Evolutionary conservation across 2,329 filamentous ascomycete genomes (phyloP).

Genomic region (Raffaelea ambrosiae): DNA sequence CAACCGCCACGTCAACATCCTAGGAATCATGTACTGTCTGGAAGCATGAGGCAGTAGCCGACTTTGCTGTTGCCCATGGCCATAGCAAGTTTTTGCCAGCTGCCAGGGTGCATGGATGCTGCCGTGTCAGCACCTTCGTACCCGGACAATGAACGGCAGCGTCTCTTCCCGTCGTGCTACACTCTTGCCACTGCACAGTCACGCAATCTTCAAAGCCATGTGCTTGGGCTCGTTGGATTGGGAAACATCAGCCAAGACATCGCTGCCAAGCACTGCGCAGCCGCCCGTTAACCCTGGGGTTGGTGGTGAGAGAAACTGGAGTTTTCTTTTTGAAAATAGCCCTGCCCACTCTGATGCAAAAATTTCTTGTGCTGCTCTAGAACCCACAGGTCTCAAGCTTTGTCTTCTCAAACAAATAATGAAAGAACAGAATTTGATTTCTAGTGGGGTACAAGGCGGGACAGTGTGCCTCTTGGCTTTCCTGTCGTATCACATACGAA

Average conservation of each 20-base stretch:
- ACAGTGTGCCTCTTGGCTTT: too few relatives aligned
- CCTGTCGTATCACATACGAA: too few relatives aligned
- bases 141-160: constrained; percentile 14
- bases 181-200: constrained; percentile 48
- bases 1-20: too few relatives aligned
- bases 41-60: constrained; percentile 67
- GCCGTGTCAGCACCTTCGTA: constrained; percentile 36
- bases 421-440: too few relatives aligned
- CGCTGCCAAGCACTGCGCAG: too few relatives aligned
- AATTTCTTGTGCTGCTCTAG: too few relatives aligned
- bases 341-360: too few relatives aligned
- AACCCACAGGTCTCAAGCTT: too few relatives aligned
- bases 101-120: constrained; percentile 50
- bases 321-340: too few relatives aligned
- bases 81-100: constrained; percentile 58
- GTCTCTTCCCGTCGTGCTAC: constrained; percentile 50
- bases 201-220: constrained; percentile 53
- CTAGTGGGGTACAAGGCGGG: too few relatives aligned
- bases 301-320: constrained; percentile 42
- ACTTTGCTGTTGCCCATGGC: constrained; percentile 62
- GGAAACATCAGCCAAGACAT: constrained; percentile 58
- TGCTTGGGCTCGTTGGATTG: constrained; percentile 60
- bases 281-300: too few relatives aligned
- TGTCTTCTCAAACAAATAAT: too few relatives aligned
- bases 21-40: constrained; percentile 59